These are phyloP conservation scores for Penicillium parvum DNA, from an alignment of 495 filamentous ascomycete genomes.

Conservation along the genomic window DNA sequence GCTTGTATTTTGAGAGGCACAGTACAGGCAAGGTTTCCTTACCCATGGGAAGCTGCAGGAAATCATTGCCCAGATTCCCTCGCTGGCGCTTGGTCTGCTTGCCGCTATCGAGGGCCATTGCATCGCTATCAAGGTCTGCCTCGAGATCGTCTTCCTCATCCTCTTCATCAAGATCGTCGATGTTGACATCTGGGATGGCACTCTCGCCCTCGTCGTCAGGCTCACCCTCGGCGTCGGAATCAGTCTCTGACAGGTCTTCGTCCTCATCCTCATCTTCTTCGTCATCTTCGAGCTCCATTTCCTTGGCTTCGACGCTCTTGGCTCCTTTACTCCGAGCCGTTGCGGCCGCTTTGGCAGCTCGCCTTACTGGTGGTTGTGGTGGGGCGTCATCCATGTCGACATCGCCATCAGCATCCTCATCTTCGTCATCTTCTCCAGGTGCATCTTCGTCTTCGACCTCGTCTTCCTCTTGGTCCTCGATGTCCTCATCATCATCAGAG, in stretches of 20 bases:
- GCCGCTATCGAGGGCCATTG: constrained; percentile 58
- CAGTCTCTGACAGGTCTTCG: constrained; percentile 47
- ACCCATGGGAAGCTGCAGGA: constrained; percentile 85
- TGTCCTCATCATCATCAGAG: constrained; percentile 53
- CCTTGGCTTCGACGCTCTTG: constrained; percentile 56
- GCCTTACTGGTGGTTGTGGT: constrained; percentile 36
- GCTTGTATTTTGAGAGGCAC: not conserved
- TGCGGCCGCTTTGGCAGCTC: constrained; percentile 26
- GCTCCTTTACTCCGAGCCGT: constrained; percentile 31
- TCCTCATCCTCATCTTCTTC: constrained; percentile 51
- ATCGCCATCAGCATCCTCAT: constrained; percentile 52
- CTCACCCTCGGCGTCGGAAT: constrained; percentile 50
- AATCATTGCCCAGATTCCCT: constrained; percentile 63
- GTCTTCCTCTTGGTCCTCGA: constrained; percentile 58
- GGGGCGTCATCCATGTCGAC: constrained; percentile 54
- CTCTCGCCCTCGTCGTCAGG: constrained; percentile 49
- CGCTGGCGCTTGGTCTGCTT: constrained; percentile 87
- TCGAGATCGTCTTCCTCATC: constrained; percentile 58
- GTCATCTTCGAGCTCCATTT: constrained; percentile 52
- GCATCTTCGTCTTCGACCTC: constrained; percentile 55
- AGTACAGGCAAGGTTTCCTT: constrained; percentile 16
- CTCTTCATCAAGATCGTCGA: constrained; percentile 40
- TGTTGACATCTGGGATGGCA: constrained; percentile 35
- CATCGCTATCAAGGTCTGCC: constrained; percentile 64
- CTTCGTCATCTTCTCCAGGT: constrained; percentile 56